Evolutionary conservation across 2,329 filamentous ascomycete genomes (phyloP), one percentile per base, ranked within the genome.

Genomic region (Onygenales sp.): DNA sequence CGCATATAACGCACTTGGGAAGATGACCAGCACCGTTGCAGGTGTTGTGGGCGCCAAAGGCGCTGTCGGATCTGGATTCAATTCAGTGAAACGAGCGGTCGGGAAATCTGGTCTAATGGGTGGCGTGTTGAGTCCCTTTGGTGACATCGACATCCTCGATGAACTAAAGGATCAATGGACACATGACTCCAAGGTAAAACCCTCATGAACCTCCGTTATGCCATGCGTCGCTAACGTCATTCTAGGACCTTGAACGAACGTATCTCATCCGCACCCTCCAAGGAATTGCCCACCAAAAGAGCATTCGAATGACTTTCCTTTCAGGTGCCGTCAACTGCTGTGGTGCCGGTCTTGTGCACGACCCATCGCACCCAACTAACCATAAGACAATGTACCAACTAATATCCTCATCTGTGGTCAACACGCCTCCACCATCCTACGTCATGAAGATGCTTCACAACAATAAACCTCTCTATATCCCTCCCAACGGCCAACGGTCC

Each of bases 361-460:
- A 98, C 71, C 93, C 93, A 0, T 81, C 86, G 17, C 89, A 93
- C 67, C 92, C 92, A 0, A 84, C 83, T 41, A 90, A 97, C 70
- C 90, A 97, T 78, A 98, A 97, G 74, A 96, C 93, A 32, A 98
- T 98, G 92, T 98, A 97, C 74, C 93, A 98, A 70, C 81, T 98
- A 68, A 96, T 97, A 67, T 86, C 91, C 1, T 91, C 90, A 2
- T 85, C 90, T 6, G 89, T 98, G 56, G 92, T 97, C 52, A 94
- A 95, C 46, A 86, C 87, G 0, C 92, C 93, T 0, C 87, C 89
- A 2, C 81, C 86, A 47, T 82, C 80, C 60, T 95, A 96, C 72
- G 85, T 97, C 43, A 79, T 97, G 61, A 94, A 94, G 69, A 81
- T 98, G 65, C 83, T 98, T n/a, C 90, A 97, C 56, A 93, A 87